Evolutionary conservation across 768 basidiomycete genomes (phyloP).

Genomic region (Tremella mesenterica): DNA sequence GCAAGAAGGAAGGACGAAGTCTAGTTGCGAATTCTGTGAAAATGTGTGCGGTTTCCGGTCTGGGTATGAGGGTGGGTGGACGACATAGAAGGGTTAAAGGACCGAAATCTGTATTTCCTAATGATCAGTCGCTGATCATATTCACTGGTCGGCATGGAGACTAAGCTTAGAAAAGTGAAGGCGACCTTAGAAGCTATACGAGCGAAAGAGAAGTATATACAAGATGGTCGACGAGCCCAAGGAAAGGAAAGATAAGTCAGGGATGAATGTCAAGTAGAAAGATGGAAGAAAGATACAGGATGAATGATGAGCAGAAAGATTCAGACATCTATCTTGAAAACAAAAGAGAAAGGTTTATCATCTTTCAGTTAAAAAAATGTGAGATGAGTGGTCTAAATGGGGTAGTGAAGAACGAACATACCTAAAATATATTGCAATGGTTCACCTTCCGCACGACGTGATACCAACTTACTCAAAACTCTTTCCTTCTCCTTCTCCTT

Average conservation of each 20-base stretch:
- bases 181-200: no score
- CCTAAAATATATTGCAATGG: conserved; percentile 88
- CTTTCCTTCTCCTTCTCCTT: no score
- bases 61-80: conserved; percentile 80
- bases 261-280: not conserved
- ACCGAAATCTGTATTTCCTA: conserved; percentile 54
- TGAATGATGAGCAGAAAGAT: no score
- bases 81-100: conserved; percentile 64
- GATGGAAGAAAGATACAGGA: not conserved
- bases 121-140: not conserved
- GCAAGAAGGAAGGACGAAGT: conserved; percentile 49
- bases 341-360: no score
- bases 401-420: conserved; percentile 44
- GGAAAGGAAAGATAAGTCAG: not conserved
- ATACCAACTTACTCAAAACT: conserved; percentile 50
- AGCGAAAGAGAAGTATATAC: no score
- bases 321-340: no score
- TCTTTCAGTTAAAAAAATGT: no score
- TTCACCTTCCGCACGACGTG: conserved; percentile 58
- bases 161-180: no score
- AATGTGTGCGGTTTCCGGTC: conserved; percentile 65
- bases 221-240: no score
- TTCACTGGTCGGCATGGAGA: no score
- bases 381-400: no score
- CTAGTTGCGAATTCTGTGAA: conserved; percentile 54